Base-by-base conservation (phyloP, 2,329 filamentous ascomycete species). In the Dactylellina drechsleri region DNA sequence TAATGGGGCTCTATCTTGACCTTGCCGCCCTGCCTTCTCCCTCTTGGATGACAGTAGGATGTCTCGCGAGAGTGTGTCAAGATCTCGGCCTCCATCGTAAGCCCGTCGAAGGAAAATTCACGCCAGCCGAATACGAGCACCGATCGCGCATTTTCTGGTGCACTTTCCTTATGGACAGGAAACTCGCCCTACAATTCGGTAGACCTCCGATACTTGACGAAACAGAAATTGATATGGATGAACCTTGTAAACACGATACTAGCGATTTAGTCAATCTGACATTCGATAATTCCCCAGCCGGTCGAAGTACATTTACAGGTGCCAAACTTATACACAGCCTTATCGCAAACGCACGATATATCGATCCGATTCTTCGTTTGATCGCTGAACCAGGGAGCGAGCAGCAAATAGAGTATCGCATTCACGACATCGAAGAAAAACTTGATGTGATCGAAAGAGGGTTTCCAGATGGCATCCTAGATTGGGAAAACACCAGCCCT, bases 1-100 rank as follows among this genome's bases (percentile, higher is more conserved):
- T 79, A 15, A 79, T 78, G 77, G 76, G 76, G 13, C 66, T 80
- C 31, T 80, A 80, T 53, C 77, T 80, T 47, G 77, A 79, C 43
- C 77, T 78, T 66, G 78, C 78, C 1, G 78, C 77, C 16, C 64
- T 79, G 13, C 79, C 79, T 6, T 79, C 79, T 13, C 78, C 78
- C 8, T 77, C 77, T 13, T 80, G 78, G 78, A 79, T 79, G 78
- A 77, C 78, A 18, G 77, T 77, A 10, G 78, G 78, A 1, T 73
- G 70, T 15, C 78, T 78, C 52, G 78, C 74, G 28, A 77, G 79
- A 28, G 78, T 79, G 15, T 79, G 77, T 50, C 78, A 79, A 53
- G 79, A 79, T 66, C 77, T 79, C 16, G 78, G 76, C 2, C 77
- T 80, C 45, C 78, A 80, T 60, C 74, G 77, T 10, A 70, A 67